phyloP scores from a whole-genome alignment of 768 basidiomycete genomes.

The Rubroboletus pulcherrimus region DNA sequence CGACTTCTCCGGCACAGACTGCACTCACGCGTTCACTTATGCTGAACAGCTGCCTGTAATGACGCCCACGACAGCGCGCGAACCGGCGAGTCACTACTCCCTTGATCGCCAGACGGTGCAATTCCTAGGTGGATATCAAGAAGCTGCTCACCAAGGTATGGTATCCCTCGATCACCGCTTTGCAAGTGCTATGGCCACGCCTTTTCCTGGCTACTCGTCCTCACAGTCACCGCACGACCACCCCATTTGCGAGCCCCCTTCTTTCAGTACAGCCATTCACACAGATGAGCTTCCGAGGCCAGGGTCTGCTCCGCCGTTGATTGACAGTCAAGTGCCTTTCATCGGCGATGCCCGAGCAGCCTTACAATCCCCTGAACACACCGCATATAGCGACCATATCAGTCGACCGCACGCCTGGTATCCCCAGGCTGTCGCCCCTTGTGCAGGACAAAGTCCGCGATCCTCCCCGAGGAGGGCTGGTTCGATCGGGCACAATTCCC shows the following conservation, averaged over 20 bases:
- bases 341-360: constrained; percentile 26
- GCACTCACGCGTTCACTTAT: constrained; percentile 10
- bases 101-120: constrained; percentile 19
- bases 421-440: constrained; percentile 12
- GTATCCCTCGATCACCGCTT: constrained; percentile 25
- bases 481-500: constrained; percentile 30
- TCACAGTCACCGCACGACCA: constrained; percentile 30
- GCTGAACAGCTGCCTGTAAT: constrained; percentile 13
- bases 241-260: constrained; percentile 23
- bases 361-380: constrained; percentile 16
- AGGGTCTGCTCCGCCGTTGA: constrained; percentile 30
- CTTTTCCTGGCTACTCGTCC: constrained; percentile 29
- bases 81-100: constrained; percentile 8
- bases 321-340: constrained; percentile 27
- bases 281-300: constrained; percentile 22
- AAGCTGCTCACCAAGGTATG: constrained; percentile 15
- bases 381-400: constrained; percentile 12
- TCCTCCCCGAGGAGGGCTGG: constrained; percentile 31
- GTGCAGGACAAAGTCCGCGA: constrained; percentile 29
- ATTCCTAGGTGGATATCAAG: constrained; percentile 17
- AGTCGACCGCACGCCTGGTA: constrained; percentile 21
- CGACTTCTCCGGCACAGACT: constrained; percentile 17
- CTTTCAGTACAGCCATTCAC: constrained; percentile 26
- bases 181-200: constrained; percentile 23
- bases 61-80: constrained; percentile 13